These are phyloP conservation scores for Tulasnella sp. DNA, from an alignment of 768 basidiomycete species.

Conservation along the genomic window DNA sequence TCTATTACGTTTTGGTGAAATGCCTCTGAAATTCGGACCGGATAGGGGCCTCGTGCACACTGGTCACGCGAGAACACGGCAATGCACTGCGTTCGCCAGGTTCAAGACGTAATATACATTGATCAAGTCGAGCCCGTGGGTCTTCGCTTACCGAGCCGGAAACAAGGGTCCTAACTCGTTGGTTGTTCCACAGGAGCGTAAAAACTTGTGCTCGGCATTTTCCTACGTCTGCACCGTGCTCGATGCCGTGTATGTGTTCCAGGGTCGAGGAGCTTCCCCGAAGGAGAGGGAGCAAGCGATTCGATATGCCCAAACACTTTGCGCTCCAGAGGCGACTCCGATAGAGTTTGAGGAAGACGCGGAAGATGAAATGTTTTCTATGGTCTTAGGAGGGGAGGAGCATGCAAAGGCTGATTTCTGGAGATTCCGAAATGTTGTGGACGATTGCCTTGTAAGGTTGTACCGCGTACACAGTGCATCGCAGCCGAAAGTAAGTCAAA, in stretches of 20 bases:
- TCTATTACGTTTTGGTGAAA: not conserved
- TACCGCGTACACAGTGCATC: conserved; percentile 44
- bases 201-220: conserved; percentile 72
- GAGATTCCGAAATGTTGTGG: conserved; percentile 49
- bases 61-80: conserved; percentile 74
- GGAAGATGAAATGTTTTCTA: conserved; percentile 75
- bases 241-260: conserved; percentile 66
- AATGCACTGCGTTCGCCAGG: conserved; percentile 60
- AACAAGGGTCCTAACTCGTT: not conserved
- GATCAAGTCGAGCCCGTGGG: conserved; percentile 65
- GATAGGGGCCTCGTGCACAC: conserved; percentile 54
- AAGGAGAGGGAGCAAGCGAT: conserved; percentile 51
- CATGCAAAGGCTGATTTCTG: conserved; percentile 77
- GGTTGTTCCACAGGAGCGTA: conserved; percentile 19
- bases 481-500: conserved; percentile 21
- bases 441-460: conserved; percentile 36
- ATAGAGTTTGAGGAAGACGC: conserved; percentile 52
- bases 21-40: not conserved
- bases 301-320: conserved; percentile 44
- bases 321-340: conserved; percentile 27
- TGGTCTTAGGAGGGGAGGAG: conserved; percentile 63
- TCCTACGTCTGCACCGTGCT: conserved; percentile 68
- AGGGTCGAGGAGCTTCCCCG: conserved; percentile 56
- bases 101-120: conserved; percentile 41
- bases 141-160: conserved; percentile 1